These are phyloP conservation scores for Leccinum uliginosum DNA, from an alignment of 768 basidiomycete species.

Conservation along the genomic window DNA sequence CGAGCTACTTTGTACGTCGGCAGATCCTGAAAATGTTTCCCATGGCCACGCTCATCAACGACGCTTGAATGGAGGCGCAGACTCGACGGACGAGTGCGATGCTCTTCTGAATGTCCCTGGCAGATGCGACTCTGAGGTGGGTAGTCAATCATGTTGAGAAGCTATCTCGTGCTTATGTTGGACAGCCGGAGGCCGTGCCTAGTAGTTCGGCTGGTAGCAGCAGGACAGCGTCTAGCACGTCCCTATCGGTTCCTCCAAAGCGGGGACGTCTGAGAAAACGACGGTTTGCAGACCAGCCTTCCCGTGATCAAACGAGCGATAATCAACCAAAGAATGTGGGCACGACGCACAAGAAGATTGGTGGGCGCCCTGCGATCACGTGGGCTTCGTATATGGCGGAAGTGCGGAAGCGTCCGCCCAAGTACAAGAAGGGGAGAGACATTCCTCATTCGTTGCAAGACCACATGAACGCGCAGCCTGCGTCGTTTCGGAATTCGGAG, in stretches of 20 bases:
- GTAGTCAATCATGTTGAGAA: neutral
- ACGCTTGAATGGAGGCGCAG: constrained; percentile 1
- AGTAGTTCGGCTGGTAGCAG: constrained; percentile 5
- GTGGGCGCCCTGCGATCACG: constrained; percentile 16
- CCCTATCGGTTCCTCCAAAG: neutral
- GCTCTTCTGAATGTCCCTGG: constrained; percentile 3
- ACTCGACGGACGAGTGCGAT: constrained; percentile 17
- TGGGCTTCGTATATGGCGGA: constrained; percentile 20
- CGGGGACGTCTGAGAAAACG: neutral
- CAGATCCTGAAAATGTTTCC: neutral
- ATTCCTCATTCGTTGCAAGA: constrained; percentile 66
- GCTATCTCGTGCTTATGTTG: constrained; percentile 1
- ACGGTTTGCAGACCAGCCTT: neutral
- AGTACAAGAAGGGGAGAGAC: constrained; percentile 38
- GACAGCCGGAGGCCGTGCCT: neutral
- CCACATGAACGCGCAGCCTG: constrained; percentile 52
- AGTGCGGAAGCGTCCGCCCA: constrained; percentile 17
- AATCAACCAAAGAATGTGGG: neutral
- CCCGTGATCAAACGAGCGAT: neutral
- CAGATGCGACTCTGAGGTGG: constrained; percentile 8
- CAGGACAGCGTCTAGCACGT: constrained; percentile 17
- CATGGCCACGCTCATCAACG: neutral
- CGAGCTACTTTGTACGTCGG: neutral
- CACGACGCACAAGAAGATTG: neutral
- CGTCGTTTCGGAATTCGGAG: constrained; percentile 35